These are phyloP conservation scores for Kodamaea hsintzibuensis DNA, from an alignment of 805 yeast species.

Conservation along the genomic window DNA sequence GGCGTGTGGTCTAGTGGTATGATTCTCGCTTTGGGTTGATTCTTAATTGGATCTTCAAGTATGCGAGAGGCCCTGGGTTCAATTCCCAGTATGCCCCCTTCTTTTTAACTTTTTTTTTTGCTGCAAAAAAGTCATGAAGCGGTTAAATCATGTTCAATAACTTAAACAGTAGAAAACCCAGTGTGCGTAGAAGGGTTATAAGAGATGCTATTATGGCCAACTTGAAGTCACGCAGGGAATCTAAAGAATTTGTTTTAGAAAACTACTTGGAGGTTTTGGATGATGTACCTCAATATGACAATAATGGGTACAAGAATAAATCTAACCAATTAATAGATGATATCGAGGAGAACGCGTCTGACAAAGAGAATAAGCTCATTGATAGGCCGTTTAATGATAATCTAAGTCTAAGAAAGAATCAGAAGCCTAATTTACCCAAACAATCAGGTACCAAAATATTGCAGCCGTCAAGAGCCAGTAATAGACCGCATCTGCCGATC, in stretches of 20 bases:
- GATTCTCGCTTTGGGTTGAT: conserved; percentile 53
- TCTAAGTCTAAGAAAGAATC: background rate
- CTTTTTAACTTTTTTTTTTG: conserved; percentile 6
- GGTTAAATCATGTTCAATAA: background rate
- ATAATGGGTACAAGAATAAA: too few relatives aligned
- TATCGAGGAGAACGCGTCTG: background rate
- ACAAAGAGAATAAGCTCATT: background rate
- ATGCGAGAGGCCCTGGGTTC: conserved; percentile 65
- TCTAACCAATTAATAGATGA: background rate
- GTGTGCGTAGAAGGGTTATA: background rate
- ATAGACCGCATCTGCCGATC: background rate
- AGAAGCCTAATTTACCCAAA: background rate
- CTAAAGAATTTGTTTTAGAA: background rate
- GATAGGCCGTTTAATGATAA: background rate
- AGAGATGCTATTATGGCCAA: background rate
- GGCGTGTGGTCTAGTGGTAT: conserved; percentile 55
- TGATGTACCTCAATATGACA: background rate
- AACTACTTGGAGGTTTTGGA: background rate
- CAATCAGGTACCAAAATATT: background rate
- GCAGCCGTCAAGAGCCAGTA: background rate
- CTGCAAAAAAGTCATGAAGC: background rate
- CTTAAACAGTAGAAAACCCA: background rate
- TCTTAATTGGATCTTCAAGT: background rate
- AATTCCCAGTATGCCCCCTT: conserved; percentile 52
- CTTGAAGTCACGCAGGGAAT: background rate